Evolutionary conservation across 441 rosid species (phyloP).

Genomic region (Daphne laureola): DNA sequence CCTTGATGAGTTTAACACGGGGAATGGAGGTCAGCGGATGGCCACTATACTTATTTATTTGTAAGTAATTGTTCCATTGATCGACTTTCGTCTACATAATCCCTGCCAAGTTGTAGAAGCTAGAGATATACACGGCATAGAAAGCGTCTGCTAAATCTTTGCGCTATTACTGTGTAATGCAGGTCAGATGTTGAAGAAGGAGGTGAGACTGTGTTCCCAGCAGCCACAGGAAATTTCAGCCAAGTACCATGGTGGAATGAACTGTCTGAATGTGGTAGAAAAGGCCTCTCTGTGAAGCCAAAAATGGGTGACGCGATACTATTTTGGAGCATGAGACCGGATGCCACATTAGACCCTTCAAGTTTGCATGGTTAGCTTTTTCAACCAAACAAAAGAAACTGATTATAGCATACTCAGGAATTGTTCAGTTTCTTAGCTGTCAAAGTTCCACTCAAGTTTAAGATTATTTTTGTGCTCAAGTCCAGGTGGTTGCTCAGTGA

Average conservation of each 20-base stretch:
- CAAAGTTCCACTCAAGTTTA: too few species aligned
- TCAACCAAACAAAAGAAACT: not conserved
- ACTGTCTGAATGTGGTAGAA: conserved; percentile 79
- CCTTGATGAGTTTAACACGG: conserved; percentile 69
- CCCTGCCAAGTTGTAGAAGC: not conserved
- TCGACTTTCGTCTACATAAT: not conserved
- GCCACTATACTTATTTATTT: conserved; percentile 96
- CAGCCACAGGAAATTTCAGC: conserved; percentile 60
- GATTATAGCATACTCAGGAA: not conserved
- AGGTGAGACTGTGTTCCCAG: conserved; percentile 91
- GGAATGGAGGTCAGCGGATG: conserved; percentile 87
- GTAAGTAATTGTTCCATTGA: conserved; percentile 30
- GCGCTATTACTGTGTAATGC: conserved; percentile 11
- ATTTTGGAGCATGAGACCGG: conserved; percentile 94
- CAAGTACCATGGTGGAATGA: conserved; percentile 87
- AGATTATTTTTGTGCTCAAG: conserved; percentile 13
- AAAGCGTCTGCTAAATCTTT: conserved; percentile 1
- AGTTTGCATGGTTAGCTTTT: conserved; percentile 78
- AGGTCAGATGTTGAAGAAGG: conserved; percentile 99
- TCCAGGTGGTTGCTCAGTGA: conserved; percentile 58
- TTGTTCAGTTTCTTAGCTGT: not conserved
- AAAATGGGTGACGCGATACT: conserved; percentile 90
- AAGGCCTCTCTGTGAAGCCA: conserved; percentile 80
- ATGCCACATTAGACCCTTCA: conserved; percentile 65
- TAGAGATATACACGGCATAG: not conserved